Base-by-base conservation (phyloP, 164 flowering plant species). In the Paratinospora sagittata region DNA sequence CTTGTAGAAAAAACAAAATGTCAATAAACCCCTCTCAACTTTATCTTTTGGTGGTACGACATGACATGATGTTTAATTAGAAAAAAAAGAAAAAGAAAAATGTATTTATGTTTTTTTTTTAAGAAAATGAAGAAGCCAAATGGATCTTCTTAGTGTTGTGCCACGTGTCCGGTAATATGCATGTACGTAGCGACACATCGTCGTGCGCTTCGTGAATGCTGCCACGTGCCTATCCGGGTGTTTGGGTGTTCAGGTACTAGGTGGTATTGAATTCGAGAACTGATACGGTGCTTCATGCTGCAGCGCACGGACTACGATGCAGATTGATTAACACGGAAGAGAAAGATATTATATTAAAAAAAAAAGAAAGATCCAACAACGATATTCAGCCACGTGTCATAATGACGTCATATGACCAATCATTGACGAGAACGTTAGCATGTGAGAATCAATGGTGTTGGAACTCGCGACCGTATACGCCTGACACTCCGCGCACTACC, bases 141-240 rank as follows among this genome's bases (percentile, higher is more conserved):
- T 26, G 14, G 64, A 61, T 61, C 33, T 11, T 12, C 10, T 27
- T 26, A 9, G 1, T 26, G 33, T 24, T 9, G 2, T 13, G 33
- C 12, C 64, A 61, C 64, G 64, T 61, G 64, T 61, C 64, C 34
- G 17, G 14, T 24, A 24, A 13, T 10, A 24, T 61, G 64, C 64
- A 61, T 61, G 19, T 61, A 61, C 24, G 34, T 24, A 61, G 34
- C 34, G 64, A 61, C 64, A 61, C 34, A 61, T 61, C 61, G 26
- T 55, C 61, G 24, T 3, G 64, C 33, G 17, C 34, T 24, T 12
- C 17, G 17, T 27, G 1, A 61, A 27, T 61, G 34, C 64, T 61
- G 64, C 64, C 64, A 61, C 64, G 64, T 61, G 64, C 34, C 14
- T 27, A 27, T 9, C 33, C 34, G 64, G 30, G 30, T 24, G 27